Percentiles rank a stretch among this genome's conserved stretches.
Evolutionary conservation across 768 basidiomycete species (phyloP).

Genomic region (Antrodiella citrinella): DNA sequence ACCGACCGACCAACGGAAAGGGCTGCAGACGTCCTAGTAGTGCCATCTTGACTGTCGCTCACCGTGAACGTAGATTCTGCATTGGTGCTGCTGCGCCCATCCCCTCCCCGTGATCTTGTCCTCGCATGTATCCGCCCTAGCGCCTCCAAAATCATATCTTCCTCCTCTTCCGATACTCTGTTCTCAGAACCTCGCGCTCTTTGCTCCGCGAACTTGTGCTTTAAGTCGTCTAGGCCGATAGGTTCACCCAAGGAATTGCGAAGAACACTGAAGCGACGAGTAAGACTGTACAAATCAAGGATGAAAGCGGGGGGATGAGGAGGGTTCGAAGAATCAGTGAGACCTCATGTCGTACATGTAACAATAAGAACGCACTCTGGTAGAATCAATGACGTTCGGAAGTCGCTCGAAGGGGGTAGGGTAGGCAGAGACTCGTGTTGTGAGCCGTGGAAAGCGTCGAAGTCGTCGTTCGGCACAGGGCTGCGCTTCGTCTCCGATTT

Average conservation of each 20-base stretch:
- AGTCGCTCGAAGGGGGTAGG: constrained; percentile 65
- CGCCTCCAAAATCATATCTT: constrained; percentile 76
- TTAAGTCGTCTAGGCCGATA: constrained; percentile 56
- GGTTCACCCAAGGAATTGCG: constrained; percentile 61
- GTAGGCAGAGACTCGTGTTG: constrained; percentile 38
- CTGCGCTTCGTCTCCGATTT: constrained; percentile 62
- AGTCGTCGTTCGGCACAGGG: constrained; percentile 27
- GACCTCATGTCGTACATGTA: constrained; percentile 3
- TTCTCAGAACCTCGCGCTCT: constrained; percentile 59
- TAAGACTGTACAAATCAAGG: constrained; percentile 43
- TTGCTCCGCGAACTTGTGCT: constrained; percentile 65
- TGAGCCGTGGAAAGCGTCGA: constrained; percentile 11
- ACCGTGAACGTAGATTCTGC: background rate
- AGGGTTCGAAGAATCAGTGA: constrained; percentile 8
- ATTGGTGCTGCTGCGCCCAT: constrained; percentile 4
- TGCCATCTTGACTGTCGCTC: constrained; percentile 7
- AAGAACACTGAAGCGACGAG: constrained; percentile 75
- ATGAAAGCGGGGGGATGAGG: constrained; percentile 10
- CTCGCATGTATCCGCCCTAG: constrained; percentile 46
- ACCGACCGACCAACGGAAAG: constrained; percentile 16
- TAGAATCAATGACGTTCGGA: constrained; percentile 80
- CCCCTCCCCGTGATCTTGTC: constrained; percentile 10
- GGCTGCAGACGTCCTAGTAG: constrained; percentile 6
- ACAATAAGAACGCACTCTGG: constrained; percentile 56
- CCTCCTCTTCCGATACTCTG: constrained; percentile 74